These are phyloP conservation scores for Naganishia kalamii DNA, from an alignment of 768 basidiomycete species.

Conservation along the genomic window DNA sequence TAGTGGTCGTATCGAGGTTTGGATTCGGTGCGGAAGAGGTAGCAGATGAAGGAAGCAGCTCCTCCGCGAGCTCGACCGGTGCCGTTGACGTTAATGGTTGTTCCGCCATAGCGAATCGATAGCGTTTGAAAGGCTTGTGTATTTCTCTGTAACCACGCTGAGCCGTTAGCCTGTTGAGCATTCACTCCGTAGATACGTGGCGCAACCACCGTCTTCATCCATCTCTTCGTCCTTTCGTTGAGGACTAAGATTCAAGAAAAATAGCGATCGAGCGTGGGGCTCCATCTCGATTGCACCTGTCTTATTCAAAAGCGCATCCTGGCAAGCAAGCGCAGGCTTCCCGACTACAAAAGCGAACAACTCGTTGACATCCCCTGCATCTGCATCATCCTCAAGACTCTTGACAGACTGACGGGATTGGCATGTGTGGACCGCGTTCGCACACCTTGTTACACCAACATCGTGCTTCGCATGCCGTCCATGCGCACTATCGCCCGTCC, in stretches of 20 bases:
- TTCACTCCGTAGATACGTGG: no score
- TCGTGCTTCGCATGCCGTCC: not conserved
- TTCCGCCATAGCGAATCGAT: not conserved
- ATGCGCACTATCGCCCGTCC: not conserved
- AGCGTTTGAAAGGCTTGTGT: not conserved
- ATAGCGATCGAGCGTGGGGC: constrained; percentile 13
- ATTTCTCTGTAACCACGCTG: no score
- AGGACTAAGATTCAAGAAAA: not conserved
- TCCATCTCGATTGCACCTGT: not conserved
- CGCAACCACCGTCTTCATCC: no score
- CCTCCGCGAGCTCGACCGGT: not conserved
- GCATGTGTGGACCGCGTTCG: not conserved
- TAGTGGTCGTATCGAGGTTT: not conserved
- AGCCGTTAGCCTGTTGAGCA: no score
- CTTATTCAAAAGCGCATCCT: not conserved
- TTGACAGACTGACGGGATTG: no score
- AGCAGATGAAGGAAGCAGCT: not conserved
- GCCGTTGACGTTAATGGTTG: not conserved
- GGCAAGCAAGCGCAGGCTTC: not conserved
- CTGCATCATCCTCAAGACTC: not conserved
- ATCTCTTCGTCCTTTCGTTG: not conserved
- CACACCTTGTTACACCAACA: not conserved
- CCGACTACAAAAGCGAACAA: no score
- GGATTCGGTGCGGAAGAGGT: not conserved
- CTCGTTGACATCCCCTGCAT: not conserved